Conservation (phyloP, 108 stramenopile genomes). For the Seminavis robusta region DNA sequence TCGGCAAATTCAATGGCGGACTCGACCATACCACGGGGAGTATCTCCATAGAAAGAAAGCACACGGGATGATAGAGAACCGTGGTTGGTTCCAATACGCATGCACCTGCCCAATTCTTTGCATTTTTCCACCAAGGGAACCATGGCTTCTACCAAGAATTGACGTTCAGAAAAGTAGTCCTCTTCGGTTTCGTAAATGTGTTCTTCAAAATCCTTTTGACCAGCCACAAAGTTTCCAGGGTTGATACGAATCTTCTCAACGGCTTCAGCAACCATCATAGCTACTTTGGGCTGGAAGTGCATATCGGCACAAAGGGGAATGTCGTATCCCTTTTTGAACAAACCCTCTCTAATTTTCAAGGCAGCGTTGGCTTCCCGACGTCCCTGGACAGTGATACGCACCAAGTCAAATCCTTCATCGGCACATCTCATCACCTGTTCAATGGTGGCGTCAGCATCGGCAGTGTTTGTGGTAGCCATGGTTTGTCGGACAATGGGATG, state of each 20-base stretch:
- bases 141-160: slow-evolving; percentile 82
- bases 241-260: slow-evolving; percentile 98
- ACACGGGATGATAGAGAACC: slow-evolving; percentile 88
- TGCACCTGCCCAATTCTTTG: slow-evolving; percentile 86
- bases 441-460: slow-evolving; percentile 91
- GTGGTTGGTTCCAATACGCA: slow-evolving; percentile 98
- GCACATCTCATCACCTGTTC: slow-evolving; percentile 95
- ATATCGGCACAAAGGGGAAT: slow-evolving; percentile 98
- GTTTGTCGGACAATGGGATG: slow-evolving; percentile 96
- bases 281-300: slow-evolving; percentile 94
- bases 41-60: slow-evolving; percentile 92
- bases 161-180: slow-evolving; percentile 75
- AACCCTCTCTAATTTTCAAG: slow-evolving; percentile 79
- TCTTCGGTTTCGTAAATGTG: slow-evolving; percentile 90
- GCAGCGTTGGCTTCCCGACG: slow-evolving; percentile 87
- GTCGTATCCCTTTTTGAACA: slow-evolving; percentile 89
- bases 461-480: slow-evolving; percentile 96
- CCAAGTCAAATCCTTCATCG: slow-evolving; percentile 91
- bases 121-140: slow-evolving; percentile 91
- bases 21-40: slow-evolving; percentile 98
- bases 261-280: slow-evolving; percentile 89
- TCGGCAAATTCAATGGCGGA: slow-evolving; percentile 96
- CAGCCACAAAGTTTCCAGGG: slow-evolving; percentile 97
- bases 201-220: slow-evolving; percentile 90
- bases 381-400: slow-evolving; percentile 95